These are phyloP conservation scores for Enteropsectra breve DNA, from an alignment of 371 early-diverging fungal species.

Conservation along the genomic window DNA sequence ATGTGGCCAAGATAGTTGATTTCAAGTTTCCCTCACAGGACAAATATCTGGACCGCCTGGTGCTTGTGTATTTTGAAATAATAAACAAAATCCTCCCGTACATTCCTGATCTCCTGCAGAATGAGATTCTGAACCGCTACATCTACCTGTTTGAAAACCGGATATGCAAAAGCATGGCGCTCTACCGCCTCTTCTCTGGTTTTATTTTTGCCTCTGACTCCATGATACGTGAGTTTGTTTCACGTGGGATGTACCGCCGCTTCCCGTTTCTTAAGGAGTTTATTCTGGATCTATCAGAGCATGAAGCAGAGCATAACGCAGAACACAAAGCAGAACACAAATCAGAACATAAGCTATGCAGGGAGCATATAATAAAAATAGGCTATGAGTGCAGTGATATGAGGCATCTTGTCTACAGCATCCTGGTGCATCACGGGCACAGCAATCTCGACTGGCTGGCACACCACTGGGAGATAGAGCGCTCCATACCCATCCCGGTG, in stretches of 20 bases:
- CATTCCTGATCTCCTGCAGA: slow-evolving; percentile 3
- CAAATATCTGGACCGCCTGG: slow-evolving; percentile 10
- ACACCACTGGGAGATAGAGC: background rate
- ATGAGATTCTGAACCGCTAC: slow-evolving; percentile 10
- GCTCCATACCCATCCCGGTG: background rate
- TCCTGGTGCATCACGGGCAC: background rate
- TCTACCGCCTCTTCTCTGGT: slow-evolving; percentile 16
- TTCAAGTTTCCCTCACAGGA: slow-evolving; percentile 14
- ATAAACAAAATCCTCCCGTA: background rate
- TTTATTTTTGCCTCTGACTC: too few species aligned
- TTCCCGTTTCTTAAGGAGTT: slow-evolving; percentile 30
- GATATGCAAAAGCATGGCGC: background rate
- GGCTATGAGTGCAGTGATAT: slow-evolving; percentile 15
- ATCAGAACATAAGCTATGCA: background rate
- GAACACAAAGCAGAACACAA: too few species aligned
- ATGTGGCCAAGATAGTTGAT: background rate
- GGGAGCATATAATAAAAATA: slow-evolving; percentile 13
- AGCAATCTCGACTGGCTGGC: background rate
- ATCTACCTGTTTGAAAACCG: slow-evolving; percentile 18
- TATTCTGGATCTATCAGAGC: slow-evolving; percentile 14
- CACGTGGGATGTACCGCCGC: background rate
- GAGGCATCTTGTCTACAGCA: background rate
- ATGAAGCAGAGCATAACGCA: background rate
- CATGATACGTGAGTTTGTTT: slow-evolving; percentile 10
- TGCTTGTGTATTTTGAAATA: slow-evolving; percentile 12